phyloP scores from a whole-genome alignment of 2,329 filamentous ascomycete genomes.

The Penicillium sp. region DNA sequence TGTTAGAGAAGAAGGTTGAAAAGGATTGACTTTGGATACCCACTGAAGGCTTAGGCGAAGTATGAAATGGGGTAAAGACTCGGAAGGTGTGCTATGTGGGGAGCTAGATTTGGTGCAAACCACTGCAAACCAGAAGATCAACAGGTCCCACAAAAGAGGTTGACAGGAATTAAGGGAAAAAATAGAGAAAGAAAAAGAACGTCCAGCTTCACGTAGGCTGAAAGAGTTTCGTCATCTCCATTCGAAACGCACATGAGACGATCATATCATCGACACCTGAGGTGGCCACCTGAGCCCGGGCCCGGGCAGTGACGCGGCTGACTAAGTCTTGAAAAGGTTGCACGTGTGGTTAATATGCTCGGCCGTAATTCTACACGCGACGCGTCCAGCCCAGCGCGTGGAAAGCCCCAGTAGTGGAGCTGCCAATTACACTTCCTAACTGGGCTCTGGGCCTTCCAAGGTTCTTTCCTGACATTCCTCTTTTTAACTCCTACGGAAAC shows the following conservation, averaged over 20 bases:
- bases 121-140: slow-evolving; percentile 30
- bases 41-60: not conserved
- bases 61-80: slow-evolving; percentile 10
- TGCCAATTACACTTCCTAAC: slow-evolving; percentile 14
- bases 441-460: slow-evolving; percentile 1
- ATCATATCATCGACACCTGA: slow-evolving; percentile 9
- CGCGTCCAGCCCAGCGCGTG: slow-evolving; percentile 9
- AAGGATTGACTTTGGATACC: slow-evolving; percentile 1
- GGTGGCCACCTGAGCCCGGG: not conserved
- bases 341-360: not conserved
- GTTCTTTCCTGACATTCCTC: slow-evolving; percentile 12
- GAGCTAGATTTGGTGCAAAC: slow-evolving; percentile 30
- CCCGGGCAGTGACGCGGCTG: slow-evolving; percentile 8
- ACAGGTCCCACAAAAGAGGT: slow-evolving; percentile 7
- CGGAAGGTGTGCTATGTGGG: slow-evolving; percentile 12
- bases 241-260: slow-evolving; percentile 14
- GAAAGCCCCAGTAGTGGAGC: not conserved
- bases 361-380: slow-evolving; percentile 3
- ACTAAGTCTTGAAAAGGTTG: not conserved
- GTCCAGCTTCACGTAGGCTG: slow-evolving; percentile 2
- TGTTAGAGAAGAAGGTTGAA: slow-evolving; percentile 2
- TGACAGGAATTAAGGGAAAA: not conserved
- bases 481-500: not conserved
- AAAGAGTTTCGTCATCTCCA: slow-evolving; percentile 5
- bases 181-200: slow-evolving; percentile 7